Evolutionary conservation across 371 early-diverging fungal genomes (phyloP), one percentile per base, ranked within the genome.

Genomic region (Funneliformis caledonium): DNA sequence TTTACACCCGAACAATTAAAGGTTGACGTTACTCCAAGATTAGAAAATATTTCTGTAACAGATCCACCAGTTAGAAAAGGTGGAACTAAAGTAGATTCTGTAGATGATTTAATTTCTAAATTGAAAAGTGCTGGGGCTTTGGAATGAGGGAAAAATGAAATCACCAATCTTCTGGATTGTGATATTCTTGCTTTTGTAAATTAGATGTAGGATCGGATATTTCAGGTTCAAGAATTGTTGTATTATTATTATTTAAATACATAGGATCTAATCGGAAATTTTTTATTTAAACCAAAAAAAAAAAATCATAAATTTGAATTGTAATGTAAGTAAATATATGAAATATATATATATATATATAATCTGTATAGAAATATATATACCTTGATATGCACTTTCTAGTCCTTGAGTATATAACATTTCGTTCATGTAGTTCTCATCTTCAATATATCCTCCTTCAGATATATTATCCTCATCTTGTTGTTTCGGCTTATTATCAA

Each of bases 31-130:
- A 89, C 89, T 72, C 93, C 95, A 77, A 92, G 94, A 50, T 84
- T 98, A 76, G 88, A 95, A 87, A 94, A 93, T 45, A 82, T 98
- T 84, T 93, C 94, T 87, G 95, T 98, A 52, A 89, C 90, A 10
- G 99, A 99, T 86, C 99, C 99, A 50, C 88, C 98, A 60, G 96
- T 95, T 92, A 92, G 99, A 82, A 89, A 93, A 83, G 97, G 96
- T 78, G 98, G 99, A 61, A 93, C 91, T 84, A 94, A 95, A 85
- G 98, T 99, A 43, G 97, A 91, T 83, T 90, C 88, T 82, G 99
- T 99, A 31, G 99, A 99, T 85, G 95, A 96, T 77, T 91, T 97
- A 81, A 83, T 97, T 72, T 90, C 92, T 84, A 97, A 97, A 91
- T 91, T 97, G 79, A 94, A 94, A 88, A 12, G 19, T 14, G 65